Conservation (phyloP, 108 stramenopile species). For the Skeletonema marinoi region DNA sequence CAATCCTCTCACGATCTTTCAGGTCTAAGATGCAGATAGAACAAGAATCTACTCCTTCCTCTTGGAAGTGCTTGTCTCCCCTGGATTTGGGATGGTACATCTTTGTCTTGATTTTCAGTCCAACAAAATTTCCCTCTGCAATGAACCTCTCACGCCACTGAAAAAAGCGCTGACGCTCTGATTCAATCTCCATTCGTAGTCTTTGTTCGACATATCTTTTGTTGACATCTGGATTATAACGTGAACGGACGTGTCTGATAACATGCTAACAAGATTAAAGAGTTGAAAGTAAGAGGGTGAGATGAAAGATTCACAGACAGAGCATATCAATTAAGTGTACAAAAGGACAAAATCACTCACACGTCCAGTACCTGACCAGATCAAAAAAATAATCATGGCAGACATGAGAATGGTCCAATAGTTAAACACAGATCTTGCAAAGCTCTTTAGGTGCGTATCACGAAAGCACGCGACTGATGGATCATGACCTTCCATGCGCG, state of each 20-base stretch:
- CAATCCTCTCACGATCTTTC: conserved; percentile 12
- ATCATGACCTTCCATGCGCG: neutral
- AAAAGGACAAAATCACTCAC: no score
- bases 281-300: no score
- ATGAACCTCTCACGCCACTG: neutral
- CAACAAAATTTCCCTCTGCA: neutral
- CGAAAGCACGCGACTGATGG: neutral
- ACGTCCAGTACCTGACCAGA: neutral
- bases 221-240: neutral
- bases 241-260: neutral
- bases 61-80: neutral
- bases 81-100: neutral
- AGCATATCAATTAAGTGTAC: no score
- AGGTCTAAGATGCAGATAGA: conserved; percentile 11
- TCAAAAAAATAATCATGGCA: neutral
- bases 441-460: neutral
- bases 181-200: neutral
- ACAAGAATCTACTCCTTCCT: neutral
- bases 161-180: neutral
- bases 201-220: neutral
- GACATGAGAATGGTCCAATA: neutral
- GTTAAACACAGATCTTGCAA: conserved; percentile 4
- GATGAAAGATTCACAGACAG: no score
- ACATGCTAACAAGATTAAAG: neutral
- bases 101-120: conserved; percentile 17